Base-by-base conservation (phyloP, 495 filamentous ascomycete species). In the Letharia lupina region DNA sequence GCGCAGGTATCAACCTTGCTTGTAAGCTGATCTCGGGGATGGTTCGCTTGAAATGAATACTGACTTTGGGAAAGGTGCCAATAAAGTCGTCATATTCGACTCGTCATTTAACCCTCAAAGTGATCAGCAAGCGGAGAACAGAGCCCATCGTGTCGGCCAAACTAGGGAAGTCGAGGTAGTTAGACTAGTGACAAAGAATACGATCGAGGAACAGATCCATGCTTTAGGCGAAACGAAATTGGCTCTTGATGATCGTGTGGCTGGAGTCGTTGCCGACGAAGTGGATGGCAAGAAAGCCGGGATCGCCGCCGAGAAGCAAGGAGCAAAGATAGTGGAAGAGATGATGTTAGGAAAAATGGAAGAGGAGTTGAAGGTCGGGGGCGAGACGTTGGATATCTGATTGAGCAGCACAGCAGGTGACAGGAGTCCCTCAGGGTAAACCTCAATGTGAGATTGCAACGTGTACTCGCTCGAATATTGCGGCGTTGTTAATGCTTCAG, bases 51-150 rank as follows among this genome's bases (percentile, higher is more conserved):
- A 33, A 31, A 44, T 15, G 15, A 33, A 61, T 31, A 45, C 60
- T 61, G 40, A 61, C 60, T 44, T 11, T 1, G 39, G 40, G n/a
- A 18, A 44, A 28, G 44, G 62, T 58, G 95, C 94, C 4, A 98
- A 98, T 77, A 97, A 96, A 79, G 93, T 98, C 67, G 84, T 98
- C 74, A 93, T 98, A 71, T 97, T 98, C 72, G 94, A 98, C 75
- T 90, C 89, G 61, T 88, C 84, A 40, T 97, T 98, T 76, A 98
- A 98, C 70, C 94, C 94, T 0, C 94, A 98, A 74, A 92, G 97
- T 65, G 94, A 98, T 72, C 83, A 94, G 1, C 94, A 98, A 74
- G 94, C 94, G 0, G 93, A 96, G 77, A 97, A 98, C 73, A 89
- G 94, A 28, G 94, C 94, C 2, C 94, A 98, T 77, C 86, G 94